Conservation (phyloP, 768 basidiomycete genomes). For the Lactifluus subvellereus region DNA sequence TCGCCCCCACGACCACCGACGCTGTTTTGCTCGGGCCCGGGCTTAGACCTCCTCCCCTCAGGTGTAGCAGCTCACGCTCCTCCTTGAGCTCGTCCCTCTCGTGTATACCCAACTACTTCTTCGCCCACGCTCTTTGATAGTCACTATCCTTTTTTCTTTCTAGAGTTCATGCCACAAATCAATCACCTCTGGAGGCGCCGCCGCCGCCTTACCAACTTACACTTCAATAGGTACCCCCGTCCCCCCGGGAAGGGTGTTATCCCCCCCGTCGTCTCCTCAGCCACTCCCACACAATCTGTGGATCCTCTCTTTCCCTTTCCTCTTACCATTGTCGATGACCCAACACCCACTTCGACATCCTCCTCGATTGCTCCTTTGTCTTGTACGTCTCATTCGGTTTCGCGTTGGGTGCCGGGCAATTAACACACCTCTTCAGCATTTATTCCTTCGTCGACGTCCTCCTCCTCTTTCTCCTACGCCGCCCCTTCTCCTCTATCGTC, state of each 20-base stretch:
- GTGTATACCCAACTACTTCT: not conserved
- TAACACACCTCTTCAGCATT: not conserved
- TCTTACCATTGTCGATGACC: not conserved
- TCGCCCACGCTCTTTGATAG: conserved; percentile 9
- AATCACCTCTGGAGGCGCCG: not conserved
- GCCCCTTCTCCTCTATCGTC: not conserved
- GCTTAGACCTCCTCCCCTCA: too few species aligned
- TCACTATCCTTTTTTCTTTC: not conserved
- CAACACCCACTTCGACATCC: not conserved
- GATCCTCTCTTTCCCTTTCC: not conserved
- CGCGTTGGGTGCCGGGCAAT: not conserved
- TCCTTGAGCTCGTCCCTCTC: not conserved
- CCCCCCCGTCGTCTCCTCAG: not conserved
- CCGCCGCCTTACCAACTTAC: not conserved
- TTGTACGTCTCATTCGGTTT: not conserved
- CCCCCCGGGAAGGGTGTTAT: not conserved
- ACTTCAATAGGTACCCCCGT: not conserved
- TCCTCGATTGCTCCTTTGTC: not conserved
- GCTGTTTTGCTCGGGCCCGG: too few species aligned
- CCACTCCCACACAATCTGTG: not conserved
- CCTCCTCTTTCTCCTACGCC: not conserved
- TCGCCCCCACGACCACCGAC: not conserved
- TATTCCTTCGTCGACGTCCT: not conserved
- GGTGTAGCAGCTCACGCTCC: too few species aligned
- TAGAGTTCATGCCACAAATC: conserved; percentile 6